These are phyloP conservation scores for Boletus fagicola DNA, from an alignment of 768 basidiomycete species.

Conservation along the genomic window DNA sequence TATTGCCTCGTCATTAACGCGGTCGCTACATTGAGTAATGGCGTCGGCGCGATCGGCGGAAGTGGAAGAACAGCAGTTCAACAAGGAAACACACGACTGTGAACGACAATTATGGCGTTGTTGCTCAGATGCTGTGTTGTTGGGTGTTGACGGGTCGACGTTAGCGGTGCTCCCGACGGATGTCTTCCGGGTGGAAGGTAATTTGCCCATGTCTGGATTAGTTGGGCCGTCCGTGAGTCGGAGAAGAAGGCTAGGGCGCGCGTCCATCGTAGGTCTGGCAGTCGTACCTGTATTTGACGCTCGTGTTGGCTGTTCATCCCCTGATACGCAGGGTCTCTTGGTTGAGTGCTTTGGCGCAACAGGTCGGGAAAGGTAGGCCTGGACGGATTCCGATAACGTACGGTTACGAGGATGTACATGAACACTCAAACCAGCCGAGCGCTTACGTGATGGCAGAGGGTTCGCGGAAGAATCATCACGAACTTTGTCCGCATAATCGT, in stretches of 20 bases:
- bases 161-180: not conserved
- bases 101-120: not conserved
- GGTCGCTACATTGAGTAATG: not conserved
- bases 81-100: not conserved
- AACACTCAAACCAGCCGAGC: not conserved
- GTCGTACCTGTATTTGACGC: not conserved
- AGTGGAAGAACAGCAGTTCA: not conserved
- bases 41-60: not conserved
- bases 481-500: constrained; percentile 12
- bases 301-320: not conserved
- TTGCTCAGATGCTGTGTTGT: not conserved
- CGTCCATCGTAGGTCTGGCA: not conserved
- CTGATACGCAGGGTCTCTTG: not conserved
- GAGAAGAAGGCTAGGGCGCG: not conserved
- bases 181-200: not conserved
- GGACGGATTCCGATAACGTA: constrained; percentile 47
- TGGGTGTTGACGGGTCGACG: not conserved
- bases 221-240: constrained; percentile 3
- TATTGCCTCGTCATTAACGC: not conserved
- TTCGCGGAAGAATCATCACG: constrained; percentile 18
- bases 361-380: constrained; percentile 40
- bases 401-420: constrained; percentile 36
- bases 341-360: constrained; percentile 1
- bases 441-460: constrained; percentile 20
- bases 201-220: not conserved